Base-by-base conservation (phyloP, 2,329 filamentous ascomycete genomes). In the Meredithiella fracta region DNA sequence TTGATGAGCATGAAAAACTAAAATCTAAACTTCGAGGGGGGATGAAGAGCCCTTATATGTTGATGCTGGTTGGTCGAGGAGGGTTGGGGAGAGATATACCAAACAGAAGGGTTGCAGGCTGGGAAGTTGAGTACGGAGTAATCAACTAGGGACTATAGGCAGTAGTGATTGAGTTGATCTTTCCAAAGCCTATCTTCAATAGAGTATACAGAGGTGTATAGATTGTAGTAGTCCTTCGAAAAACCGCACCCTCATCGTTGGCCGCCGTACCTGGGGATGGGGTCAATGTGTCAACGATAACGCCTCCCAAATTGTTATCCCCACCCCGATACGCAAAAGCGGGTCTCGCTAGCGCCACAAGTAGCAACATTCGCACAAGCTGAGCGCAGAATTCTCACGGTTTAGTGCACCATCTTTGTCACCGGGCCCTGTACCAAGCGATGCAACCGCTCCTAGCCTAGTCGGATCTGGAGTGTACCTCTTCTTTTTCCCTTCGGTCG, bases 401-500 rank as follows among this genome's bases (percentile, higher is more conserved):
- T 14, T 22, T 29, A 15, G 37, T 8, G 23, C 26, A 23, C 53
- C 54, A 9, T 50, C 23, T 25, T 51, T 2, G 25, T 31, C 15
- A 23, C 54, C 44, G 56, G 50, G 9, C 25, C 23, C 15, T 15
- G 53, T 59, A 44, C 34, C n/a, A 59, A 56, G 44, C 47, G 53
- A 31, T 53, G 38, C 54, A 53, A 44, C 57, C 54, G 57, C 54
- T 56, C 57, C 57, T 59, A 51, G 55, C 20, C 53, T 56, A 31
- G 52, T 20, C 55, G 20, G 55, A 51, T 44, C 34, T 42, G 52
- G 54, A 37, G 22, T 51, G 23, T 38, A 14, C 15, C 20, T 31
- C 29, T 9, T 40, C 34, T 26, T 52, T 23, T 38, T 38, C 23
- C 50, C n/a, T 47, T 59, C 57, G 57, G 57, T 54, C 38, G 42